Evolutionary conservation across 441 rosid species (phyloP).

Genomic region (Gossypium schwendimanii): DNA sequence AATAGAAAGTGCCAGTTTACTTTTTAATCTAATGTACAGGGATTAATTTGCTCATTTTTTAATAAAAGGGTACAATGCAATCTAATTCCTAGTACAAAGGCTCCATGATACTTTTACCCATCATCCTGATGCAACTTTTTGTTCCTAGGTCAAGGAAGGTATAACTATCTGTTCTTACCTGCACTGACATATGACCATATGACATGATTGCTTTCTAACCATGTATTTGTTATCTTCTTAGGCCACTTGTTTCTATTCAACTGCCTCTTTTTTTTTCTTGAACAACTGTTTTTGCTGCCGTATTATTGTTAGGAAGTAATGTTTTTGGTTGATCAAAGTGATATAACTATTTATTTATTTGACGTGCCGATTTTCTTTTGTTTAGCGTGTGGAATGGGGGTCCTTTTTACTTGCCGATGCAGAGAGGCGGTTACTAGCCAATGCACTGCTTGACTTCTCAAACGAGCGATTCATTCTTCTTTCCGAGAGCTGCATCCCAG

Average conservation of each 20-base stretch:
- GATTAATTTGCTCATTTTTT: too few relatives aligned
- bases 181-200: background rate
- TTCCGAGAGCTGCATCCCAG: conserved; percentile 91
- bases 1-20: too few relatives aligned
- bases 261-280: background rate
- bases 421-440: conserved; percentile 82
- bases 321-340: background rate
- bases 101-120: background rate
- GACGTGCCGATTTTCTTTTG: background rate
- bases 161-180: background rate
- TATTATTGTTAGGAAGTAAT: background rate
- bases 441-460: conserved; percentile 76
- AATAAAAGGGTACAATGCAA: too few relatives aligned
- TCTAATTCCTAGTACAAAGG: too few relatives aligned
- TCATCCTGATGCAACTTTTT: background rate
- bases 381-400: conserved; percentile 82
- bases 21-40: too few relatives aligned
- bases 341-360: background rate
- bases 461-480: conserved; percentile 86
- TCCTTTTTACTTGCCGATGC: conserved; percentile 60
- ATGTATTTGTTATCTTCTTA: background rate
- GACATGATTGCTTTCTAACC: background rate
- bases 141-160: background rate
- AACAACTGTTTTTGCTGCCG: background rate
- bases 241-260: background rate